Evolutionary conservation across 495 filamentous ascomycete genomes (phyloP).

Genomic region (Penicillium riverlandense): DNA sequence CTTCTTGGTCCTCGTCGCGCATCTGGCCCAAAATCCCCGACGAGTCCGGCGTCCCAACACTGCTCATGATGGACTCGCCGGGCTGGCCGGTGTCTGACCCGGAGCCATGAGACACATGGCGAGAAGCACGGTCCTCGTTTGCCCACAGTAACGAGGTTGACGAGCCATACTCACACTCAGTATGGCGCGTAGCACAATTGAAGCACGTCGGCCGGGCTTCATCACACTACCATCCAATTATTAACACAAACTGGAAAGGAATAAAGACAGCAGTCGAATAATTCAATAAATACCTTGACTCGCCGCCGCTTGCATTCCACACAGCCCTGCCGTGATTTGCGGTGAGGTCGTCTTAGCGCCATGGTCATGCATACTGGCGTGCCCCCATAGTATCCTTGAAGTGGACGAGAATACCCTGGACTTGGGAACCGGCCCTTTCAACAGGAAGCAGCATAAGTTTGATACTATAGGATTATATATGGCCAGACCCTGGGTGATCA

Average conservation of each 20-base stretch:
- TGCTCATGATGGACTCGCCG: constrained; percentile 7
- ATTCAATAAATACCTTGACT: constrained; percentile 28
- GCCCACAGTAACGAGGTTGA: constrained; percentile 31
- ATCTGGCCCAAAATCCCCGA: constrained; percentile 22
- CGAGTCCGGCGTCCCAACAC: constrained; percentile 11
- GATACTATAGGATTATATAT: constrained; percentile 8
- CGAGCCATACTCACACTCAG: constrained; percentile 34
- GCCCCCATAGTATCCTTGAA: no score
- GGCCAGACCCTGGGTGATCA: constrained; percentile 23
- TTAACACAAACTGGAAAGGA: no score
- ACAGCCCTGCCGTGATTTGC: constrained; percentile 29
- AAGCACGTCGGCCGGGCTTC: constrained; percentile 29
- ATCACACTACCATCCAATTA: constrained; percentile 20
- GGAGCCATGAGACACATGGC: constrained; percentile 8
- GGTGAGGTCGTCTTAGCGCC: constrained; percentile 27
- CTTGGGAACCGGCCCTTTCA: not conserved
- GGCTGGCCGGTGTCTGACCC: constrained; percentile 16
- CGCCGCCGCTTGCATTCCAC: constrained; percentile 28
- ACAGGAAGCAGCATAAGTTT: not conserved
- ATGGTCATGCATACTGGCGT: constrained; percentile 12
- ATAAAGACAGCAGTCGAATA: not conserved
- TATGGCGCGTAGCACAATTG: constrained; percentile 33
- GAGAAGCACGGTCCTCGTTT: constrained; percentile 22
- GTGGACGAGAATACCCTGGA: no score
- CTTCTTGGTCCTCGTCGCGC: constrained; percentile 4